Base-by-base conservation (phyloP, 805 yeast species). In the Candida jianshihensis region DNA sequence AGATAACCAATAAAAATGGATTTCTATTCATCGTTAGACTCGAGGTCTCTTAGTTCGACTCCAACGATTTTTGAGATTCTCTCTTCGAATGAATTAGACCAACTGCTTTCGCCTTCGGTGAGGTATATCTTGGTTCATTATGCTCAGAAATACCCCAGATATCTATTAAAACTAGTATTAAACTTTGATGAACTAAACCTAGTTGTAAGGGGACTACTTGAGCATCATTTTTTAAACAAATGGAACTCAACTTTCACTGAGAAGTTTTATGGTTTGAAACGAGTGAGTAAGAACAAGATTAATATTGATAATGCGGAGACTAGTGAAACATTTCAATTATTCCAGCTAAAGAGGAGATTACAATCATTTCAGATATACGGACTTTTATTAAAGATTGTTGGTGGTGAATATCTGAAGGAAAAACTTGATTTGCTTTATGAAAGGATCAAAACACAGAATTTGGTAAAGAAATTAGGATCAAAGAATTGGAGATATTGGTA, bases 181-280 rank as follows among this genome's bases (percentile, higher is more conserved):
- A 63, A 66, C 30, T 88, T 83, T 52, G 96, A 90, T 55, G 96
- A 86, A 62, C 50, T 87, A 26, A 81, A 81, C 47, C 55, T 81
- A 4, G 40, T 73, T 2, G 41, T 81, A 3, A 63, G 89, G 49
- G 77, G 83, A 0, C 39, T 71, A 4, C 61, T 90, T 2, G 97
- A 92, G 56, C 77, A 77, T 66, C 69, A 72, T 42, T 84, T 80
- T 47, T 57, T 90, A 33, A 71, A 64, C 35, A 66, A 67, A 33
- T 84, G 92, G 86, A 89, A 85, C 49, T 75, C 94, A 0, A 75
- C 92, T 3, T 86, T 90, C 51, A 86, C 95, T 1, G 97, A 90
- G 56, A 83, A 84, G 53, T 90, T 90, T 54, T 90, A 90, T 53
- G 97, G 97, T 2, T 60, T 90, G 44, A 87, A 87, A 52, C 66